A percentile compares a stretch with the other conserved stretches of the same genome.
These are phyloP conservation scores for Backusella tuberculispora DNA, from an alignment of 192 early-diverging fungal genomes.

Conservation along the genomic window DNA sequence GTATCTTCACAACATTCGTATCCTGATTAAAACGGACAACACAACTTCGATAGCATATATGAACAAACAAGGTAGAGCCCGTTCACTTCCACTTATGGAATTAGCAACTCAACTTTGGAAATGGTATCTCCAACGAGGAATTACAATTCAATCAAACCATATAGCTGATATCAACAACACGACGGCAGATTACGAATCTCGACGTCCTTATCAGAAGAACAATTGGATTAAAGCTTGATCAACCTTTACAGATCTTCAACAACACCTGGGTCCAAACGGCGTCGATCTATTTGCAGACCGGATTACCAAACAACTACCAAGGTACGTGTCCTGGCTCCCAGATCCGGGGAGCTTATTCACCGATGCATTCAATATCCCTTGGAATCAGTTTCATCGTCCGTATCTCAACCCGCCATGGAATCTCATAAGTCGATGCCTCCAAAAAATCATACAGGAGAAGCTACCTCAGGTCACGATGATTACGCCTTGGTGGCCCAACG, in stretches of 20 bases:
- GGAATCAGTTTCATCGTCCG: constrained; percentile 21
- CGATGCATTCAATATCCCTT: constrained; percentile 29
- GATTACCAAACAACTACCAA: constrained; percentile 16
- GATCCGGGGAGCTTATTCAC: constrained; percentile 15
- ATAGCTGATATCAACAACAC: neutral
- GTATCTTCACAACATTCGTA: neutral
- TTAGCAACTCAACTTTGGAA: constrained; percentile 6
- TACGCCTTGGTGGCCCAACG: constrained; percentile 32
- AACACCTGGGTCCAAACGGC: constrained; percentile 25
- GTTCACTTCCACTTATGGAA: neutral
- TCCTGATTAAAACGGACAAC: constrained; percentile 9
- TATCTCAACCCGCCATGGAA: constrained; percentile 43
- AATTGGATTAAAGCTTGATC: constrained; percentile 17
- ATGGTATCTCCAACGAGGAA: neutral
- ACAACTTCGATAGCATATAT: constrained; percentile 3
- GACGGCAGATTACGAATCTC: constrained; percentile 31
- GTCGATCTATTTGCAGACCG: constrained; percentile 41
- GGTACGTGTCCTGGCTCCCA: constrained; percentile 34
- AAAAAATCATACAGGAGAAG: constrained; percentile 20
- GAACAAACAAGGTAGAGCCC: constrained; percentile 3
- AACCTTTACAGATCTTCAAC: constrained; percentile 21
- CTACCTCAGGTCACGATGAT: constrained; percentile 30
- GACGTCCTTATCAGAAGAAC: constrained; percentile 21
- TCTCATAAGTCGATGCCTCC: constrained; percentile 22
- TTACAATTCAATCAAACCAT: neutral